Percentiles rank a stretch among this genome's conserved stretches.
Evolutionary conservation across 2,329 filamentous ascomycete species (phyloP).

Genomic region (Stagonosporopsis cucurbitacearum): DNA sequence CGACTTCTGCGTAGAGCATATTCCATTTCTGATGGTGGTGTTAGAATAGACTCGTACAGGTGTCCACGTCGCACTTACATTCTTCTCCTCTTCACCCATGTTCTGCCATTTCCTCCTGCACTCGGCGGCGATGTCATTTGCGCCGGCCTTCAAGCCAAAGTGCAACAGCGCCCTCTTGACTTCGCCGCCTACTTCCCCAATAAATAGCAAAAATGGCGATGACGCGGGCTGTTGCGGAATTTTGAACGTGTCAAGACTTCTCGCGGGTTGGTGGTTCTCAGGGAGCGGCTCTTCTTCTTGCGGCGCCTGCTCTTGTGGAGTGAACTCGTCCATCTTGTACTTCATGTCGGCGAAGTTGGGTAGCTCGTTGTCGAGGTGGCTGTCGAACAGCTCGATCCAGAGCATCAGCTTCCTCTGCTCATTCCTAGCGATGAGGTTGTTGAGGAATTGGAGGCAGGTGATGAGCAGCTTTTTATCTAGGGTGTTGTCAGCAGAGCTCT

Average conservation of each 20-base stretch:
- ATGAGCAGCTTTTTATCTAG: conserved; percentile 68
- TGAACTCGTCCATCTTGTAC: conserved; percentile 44
- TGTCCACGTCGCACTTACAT: conserved; percentile 33
- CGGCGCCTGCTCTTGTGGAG: conserved; percentile 28
- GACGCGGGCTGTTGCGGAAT: conserved; percentile 49
- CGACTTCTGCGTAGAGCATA: conserved; percentile 49
- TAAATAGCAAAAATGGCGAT: conserved; percentile 50
- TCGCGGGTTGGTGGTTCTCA: conserved; percentile 24
- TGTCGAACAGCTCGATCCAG: conserved; percentile 70
- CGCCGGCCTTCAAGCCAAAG: conserved; percentile 46
- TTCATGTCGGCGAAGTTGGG: conserved; percentile 49
- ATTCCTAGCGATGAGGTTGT: conserved; percentile 71
- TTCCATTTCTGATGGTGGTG: conserved; percentile 47
- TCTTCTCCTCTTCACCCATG: conserved; percentile 49
- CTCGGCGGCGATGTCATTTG: conserved; percentile 51
- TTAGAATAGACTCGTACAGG: conserved; percentile 15
- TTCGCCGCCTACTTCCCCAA: conserved; percentile 49
- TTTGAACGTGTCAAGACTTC: conserved; percentile 42
- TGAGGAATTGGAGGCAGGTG: conserved; percentile 69
- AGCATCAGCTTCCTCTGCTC: conserved; percentile 69
- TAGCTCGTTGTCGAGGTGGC: conserved; percentile 53
- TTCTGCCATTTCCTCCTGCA: conserved; percentile 49
- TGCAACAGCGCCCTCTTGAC: conserved; percentile 48
- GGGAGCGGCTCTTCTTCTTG: conserved; percentile 11
- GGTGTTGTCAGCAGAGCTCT: conserved; percentile 10